Base-by-base conservation (phyloP, 495 filamentous ascomycete species). In the Penicillium paradoxum region DNA sequence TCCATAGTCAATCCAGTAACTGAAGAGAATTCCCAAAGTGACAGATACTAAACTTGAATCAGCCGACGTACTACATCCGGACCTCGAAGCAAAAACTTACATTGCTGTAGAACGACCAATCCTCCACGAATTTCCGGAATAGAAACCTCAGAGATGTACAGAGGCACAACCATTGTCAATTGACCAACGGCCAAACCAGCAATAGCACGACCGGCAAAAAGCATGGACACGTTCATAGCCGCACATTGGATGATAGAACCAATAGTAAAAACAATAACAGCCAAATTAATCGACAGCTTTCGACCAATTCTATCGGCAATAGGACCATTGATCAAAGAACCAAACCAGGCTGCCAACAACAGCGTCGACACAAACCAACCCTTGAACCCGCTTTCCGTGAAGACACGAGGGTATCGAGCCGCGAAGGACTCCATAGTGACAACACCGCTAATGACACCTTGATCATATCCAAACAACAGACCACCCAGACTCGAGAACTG, bases 331-430 rank as follows among this genome's bases (percentile, higher is more conserved):
- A 86, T 77, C 42, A 92, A 75, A 0, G 86, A 84, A 8, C 89
- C 89, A 44, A 89, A 57, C 89, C 88, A 91, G 33, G 89, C 89
- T 39, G 87, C 87, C 4, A 95, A 78, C 57, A 91, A 82, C 56
- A 92, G 81, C 51, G 91, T 91, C 2, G 89, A 81, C 5, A 88
- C 88, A 43, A 91, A 73, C 83, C 87, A 89, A 25, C 87, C 88
- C 63, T 89, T 88, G 52, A 72, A 83, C 0, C 84, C 80, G 58
- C 80, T 78, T 58, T 88, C 77, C 0, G 70, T 59, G 50, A 77
- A 81, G 40, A 83, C 84, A 18, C 77, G 74, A 32, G 83, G 84
- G 77, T 89, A 89, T 44, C 86, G 62, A 42, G 66, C 63, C 3
- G 58, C 67, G 48, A 73, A 70, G 17, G 68, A 68, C 40, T 73